phyloP scores from a whole-genome alignment of 345 rosid species.

The Euclidium syriacum region DNA sequence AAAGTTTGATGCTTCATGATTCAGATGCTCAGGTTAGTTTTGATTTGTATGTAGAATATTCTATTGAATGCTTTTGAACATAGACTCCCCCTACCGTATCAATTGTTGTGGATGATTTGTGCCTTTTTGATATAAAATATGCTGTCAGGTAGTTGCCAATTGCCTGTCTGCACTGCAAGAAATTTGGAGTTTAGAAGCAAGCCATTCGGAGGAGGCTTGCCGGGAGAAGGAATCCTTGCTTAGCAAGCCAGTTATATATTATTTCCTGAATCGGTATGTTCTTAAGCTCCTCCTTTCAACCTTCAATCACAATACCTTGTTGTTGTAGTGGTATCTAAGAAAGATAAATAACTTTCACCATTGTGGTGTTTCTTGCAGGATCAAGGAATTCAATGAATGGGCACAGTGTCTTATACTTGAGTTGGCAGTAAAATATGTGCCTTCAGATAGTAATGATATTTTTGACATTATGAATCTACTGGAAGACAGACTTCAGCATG shows the following conservation, averaged over 20 bases:
- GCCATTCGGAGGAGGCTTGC: conserved; percentile 81
- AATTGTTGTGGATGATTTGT: not conserved
- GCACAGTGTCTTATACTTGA: conserved; percentile 96
- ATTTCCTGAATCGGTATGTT: conserved; percentile 72
- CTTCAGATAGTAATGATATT: conserved; percentile 78
- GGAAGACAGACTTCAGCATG: conserved; percentile 99
- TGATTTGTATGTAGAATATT: not conserved
- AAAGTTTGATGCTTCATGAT: conserved; percentile 85
- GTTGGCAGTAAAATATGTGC: conserved; percentile 81
- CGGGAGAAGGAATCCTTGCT: conserved; percentile 75
- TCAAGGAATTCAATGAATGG: conserved; percentile 94
- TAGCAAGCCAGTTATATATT: conserved; percentile 72
- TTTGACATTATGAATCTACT: conserved; percentile 98
- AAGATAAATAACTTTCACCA: not conserved
- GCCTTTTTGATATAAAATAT: conserved; percentile 4
- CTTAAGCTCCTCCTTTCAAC: not conserved
- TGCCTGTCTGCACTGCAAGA: conserved; percentile 92
- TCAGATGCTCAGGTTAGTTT: conserved; percentile 71
- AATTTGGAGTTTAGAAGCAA: conserved; percentile 85
- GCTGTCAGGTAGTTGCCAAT: conserved; percentile 75
- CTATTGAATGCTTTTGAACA: not conserved
- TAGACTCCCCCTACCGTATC: not conserved
- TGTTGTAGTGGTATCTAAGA: not conserved
- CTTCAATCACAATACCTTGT: conserved; percentile 1
- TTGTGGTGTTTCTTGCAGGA: conserved; percentile 47